Base-by-base conservation (phyloP, 371 early-diverging fungal species). In the Mortierella sp. region DNA sequence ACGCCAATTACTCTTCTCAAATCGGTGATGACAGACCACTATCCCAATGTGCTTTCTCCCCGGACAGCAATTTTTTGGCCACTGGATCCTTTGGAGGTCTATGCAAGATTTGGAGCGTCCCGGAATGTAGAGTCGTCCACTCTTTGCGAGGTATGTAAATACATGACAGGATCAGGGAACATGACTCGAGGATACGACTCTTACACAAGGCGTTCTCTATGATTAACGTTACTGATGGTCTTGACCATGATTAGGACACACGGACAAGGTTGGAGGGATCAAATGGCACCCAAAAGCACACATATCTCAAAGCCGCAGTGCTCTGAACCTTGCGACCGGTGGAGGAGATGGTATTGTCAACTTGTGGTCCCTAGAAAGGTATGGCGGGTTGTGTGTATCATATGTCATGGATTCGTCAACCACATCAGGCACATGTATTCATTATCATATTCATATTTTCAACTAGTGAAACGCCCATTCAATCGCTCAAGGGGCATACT, bases 1-100 rank as follows among this genome's bases (percentile, higher is more conserved):
- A 91, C 64, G 82, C 88, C 24, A 91, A 89, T 41, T 87, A 87
- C 63, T 85, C 90, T 19, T 94, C 96, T 17, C 96, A 97, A 69
- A 86, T 95, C 45, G 96, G 93, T 12, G 97, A 97, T 68, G 92
- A 92, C n/a, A 88, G 97, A 43, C 96, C 97, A 9, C 79, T 95
- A 13, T 82, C 94, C 22, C 91, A 88, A 68, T 88, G 89, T 57
- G 60, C 84, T 0, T 96, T 98, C 67, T 85, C 95, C 14, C 96
- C 95, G 8, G 88, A 96, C 71, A 89, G 92, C 3, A 79, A 87
- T 16, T 58, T 87, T 31, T 62, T 98, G 22, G 91, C 93, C 4
- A 95, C 95, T 9, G 95, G 91, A 8, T 87, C 95, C 8, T 96
- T 93, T 90, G 88, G 92, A 16, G 98, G 98, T 0, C 67, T 87